Evolutionary conservation across 2,329 filamentous ascomycete species (phyloP).

Genomic region (Apiospora rasikravindrae): DNA sequence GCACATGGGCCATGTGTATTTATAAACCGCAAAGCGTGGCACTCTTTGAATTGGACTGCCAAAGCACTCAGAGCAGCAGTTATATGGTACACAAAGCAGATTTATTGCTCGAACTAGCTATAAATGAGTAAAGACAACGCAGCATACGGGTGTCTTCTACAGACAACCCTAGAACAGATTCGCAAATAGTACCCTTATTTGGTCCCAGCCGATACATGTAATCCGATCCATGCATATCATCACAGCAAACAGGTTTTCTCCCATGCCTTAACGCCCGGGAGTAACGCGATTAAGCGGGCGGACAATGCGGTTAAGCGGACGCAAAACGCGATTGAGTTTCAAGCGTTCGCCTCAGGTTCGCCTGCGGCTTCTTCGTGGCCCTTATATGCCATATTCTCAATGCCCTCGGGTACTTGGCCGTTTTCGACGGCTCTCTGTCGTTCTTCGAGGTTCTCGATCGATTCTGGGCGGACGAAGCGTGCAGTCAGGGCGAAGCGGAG

Average conservation of each 20-base stretch:
- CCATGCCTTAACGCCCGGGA: not conserved
- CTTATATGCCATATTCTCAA: slow-evolving; percentile 35
- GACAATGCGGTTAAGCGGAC: not conserved
- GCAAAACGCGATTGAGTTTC: not conserved
- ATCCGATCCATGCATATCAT: not conserved
- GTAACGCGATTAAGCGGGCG: not conserved
- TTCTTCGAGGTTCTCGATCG: slow-evolving; percentile 40
- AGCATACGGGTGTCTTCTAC: not conserved
- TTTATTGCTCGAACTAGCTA: not conserved
- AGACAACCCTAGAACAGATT: not conserved
- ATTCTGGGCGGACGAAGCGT: slow-evolving; percentile 53
- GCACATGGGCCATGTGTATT: not conserved
- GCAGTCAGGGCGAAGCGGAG: slow-evolving; percentile 63
- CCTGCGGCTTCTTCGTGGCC: slow-evolving; percentile 29
- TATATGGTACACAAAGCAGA: not conserved
- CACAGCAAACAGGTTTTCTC: not conserved
- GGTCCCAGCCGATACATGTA: not conserved
- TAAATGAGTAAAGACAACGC: not conserved
- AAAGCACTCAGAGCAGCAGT: not conserved
- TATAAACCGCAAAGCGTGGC: not conserved
- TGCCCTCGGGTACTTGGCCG: slow-evolving; percentile 41
- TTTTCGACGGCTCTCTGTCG: slow-evolving; percentile 35
- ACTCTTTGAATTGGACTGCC: not conserved
- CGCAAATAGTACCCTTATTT: not conserved
- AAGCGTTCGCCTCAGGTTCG: not conserved